A percentile compares a stretch with the other conserved stretches of the same genome.
phyloP scores from a whole-genome alignment of 2,329 filamentous ascomycete species.

The Colletotrichum noveboracense region DNA sequence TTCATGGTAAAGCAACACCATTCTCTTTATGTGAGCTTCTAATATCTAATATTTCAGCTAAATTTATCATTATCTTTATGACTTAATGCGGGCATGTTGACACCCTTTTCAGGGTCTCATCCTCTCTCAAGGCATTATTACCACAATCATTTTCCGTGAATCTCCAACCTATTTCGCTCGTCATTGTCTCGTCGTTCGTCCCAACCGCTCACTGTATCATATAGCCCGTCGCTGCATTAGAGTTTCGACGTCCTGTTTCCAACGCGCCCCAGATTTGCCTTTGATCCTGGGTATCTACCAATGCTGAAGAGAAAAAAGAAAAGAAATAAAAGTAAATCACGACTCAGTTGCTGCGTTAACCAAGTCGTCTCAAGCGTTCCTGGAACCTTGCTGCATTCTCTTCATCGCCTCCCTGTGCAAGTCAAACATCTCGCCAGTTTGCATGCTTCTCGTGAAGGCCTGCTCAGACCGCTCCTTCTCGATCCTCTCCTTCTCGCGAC shows the following conservation, averaged over 20 bases:
- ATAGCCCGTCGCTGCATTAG: background rate
- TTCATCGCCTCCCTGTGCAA: conserved; percentile 81
- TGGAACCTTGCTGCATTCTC: conserved; percentile 69
- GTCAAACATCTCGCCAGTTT: conserved; percentile 75
- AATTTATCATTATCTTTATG: conserved; percentile 10
- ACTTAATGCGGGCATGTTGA: background rate
- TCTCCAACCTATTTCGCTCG: background rate
- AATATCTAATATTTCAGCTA: background rate
- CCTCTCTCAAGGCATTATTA: background rate
- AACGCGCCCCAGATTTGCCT: background rate
- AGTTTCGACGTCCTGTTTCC: conserved; percentile 10
- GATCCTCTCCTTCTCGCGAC: conserved; percentile 61
- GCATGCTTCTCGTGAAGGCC: conserved; percentile 76
- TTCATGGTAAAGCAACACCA: background rate
- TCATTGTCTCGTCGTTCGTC: background rate
- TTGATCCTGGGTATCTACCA: conserved; percentile 16
- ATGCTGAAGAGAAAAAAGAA: background rate
- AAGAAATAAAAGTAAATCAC: background rate
- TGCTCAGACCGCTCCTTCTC: conserved; percentile 65
- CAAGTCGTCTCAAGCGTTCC: conserved; percentile 26
- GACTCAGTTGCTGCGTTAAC: background rate
- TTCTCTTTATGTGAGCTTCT: background rate
- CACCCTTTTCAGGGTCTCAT: background rate
- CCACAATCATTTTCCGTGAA: background rate
- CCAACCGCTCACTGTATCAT: background rate